Evolutionary conservation across 768 basidiomycete genomes (phyloP).

Genomic region (Tulasnella calospora): DNA sequence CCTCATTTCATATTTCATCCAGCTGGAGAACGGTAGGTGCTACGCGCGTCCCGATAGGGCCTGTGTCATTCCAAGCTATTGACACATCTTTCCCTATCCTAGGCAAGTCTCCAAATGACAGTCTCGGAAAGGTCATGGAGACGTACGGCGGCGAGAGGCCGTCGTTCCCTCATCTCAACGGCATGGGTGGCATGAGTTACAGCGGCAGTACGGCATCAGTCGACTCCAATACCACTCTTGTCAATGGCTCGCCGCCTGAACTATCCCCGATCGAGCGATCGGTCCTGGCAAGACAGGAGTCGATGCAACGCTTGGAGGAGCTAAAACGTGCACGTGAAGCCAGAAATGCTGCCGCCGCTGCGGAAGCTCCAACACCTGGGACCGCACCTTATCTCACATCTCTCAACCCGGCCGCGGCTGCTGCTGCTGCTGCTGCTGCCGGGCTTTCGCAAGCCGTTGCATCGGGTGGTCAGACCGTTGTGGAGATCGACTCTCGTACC

Average conservation of each 20-base stretch:
- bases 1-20: slow-evolving; percentile 74
- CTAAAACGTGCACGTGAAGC: slow-evolving; percentile 11
- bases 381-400: slow-evolving; percentile 19
- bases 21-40: slow-evolving; percentile 53
- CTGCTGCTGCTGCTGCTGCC: background rate
- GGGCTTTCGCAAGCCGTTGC: background rate
- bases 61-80: slow-evolving; percentile 45
- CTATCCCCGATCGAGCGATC: slow-evolving; percentile 22
- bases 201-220: slow-evolving; percentile 20
- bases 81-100: background rate
- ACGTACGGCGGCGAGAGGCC: slow-evolving; percentile 12
- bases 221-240: slow-evolving; percentile 21
- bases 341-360: background rate
- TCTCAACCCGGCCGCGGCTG: slow-evolving; percentile 20
- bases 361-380: background rate
- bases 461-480: background rate
- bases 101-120: slow-evolving; percentile 19
- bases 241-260: slow-evolving; percentile 21
- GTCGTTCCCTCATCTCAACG: slow-evolving; percentile 1
- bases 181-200: slow-evolving; percentile 18
- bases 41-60: slow-evolving; percentile 38
- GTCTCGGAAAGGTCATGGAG: slow-evolving; percentile 11
- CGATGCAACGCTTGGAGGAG: slow-evolving; percentile 18
- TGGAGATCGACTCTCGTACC: background rate
- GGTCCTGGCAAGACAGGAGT: slow-evolving; percentile 10